These are phyloP conservation scores for Eutypella sp. DNA, from an alignment of 2,329 filamentous ascomycete species.

Conservation along the genomic window DNA sequence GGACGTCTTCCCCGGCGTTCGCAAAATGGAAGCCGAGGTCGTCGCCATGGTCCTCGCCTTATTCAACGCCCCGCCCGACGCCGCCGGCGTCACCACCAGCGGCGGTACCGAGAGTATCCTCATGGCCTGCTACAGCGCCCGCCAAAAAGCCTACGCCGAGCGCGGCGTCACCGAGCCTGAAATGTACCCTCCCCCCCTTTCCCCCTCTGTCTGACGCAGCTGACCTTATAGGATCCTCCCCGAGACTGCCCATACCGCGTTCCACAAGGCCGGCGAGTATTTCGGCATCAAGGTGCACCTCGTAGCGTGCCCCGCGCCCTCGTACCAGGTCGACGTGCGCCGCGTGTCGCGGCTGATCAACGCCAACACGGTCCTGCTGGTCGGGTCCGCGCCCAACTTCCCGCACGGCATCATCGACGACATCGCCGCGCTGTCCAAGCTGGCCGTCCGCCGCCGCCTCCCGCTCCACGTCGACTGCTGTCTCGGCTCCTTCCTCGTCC, in stretches of 20 bases:
- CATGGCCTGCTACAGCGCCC: conserved; percentile 86
- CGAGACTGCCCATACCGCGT: conserved; percentile 90
- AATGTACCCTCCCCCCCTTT: conserved; percentile 54
- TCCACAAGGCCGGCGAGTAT: conserved; percentile 91
- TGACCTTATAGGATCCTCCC: conserved; percentile 70
- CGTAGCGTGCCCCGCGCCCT: conserved; percentile 78
- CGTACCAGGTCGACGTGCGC: conserved; percentile 76
- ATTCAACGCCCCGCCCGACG: conserved; percentile 84
- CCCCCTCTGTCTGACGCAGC: not conserved
- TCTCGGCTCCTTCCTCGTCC: conserved; percentile 89
- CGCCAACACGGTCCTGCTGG: conserved; percentile 86
- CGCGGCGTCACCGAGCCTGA: conserved; percentile 87
- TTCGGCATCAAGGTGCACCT: conserved; percentile 95
- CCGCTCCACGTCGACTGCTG: conserved; percentile 98
- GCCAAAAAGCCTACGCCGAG: conserved; percentile 83
- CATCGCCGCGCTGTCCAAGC: conserved; percentile 75
- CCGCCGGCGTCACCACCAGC: conserved; percentile 82
- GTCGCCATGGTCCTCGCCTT: conserved; percentile 90
- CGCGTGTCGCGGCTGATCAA: conserved; percentile 83
- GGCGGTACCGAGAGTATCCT: conserved; percentile 96
- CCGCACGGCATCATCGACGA: conserved; percentile 98
- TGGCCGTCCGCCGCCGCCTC: conserved; percentile 73
- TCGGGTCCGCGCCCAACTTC: conserved; percentile 95
- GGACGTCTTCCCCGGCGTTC: conserved; percentile 93
- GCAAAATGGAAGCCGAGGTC: conserved; percentile 98